Evolutionary conservation across 2,329 filamentous ascomycete species (phyloP).

Genomic region (Aspergillus proliferans): DNA sequence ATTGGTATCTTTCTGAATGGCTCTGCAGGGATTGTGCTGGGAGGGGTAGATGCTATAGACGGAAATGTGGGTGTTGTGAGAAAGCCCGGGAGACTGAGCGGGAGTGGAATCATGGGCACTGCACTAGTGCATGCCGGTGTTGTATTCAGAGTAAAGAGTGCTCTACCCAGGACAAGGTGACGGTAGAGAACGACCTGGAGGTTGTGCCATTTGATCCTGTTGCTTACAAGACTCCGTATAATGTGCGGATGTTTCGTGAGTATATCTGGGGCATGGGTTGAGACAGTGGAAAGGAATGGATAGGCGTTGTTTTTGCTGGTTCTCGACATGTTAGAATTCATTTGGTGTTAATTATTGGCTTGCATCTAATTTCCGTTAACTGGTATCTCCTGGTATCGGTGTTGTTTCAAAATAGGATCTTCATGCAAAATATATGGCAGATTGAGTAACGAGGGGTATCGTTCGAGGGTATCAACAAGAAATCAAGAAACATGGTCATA

Average conservation of each 20-base stretch:
- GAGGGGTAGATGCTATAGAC: neutral
- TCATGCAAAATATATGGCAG: no score
- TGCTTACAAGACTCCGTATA: neutral
- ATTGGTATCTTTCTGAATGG: neutral
- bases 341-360: no score
- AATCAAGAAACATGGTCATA: neutral
- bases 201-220: neutral
- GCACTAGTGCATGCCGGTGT: neutral
- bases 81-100: neutral
- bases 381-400: no score
- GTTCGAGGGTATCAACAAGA: neutral
- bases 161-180: neutral
- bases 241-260: neutral
- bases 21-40: neutral
- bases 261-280: neutral
- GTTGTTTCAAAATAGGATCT: no score
- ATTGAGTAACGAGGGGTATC: neutral
- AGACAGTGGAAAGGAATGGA: no score
- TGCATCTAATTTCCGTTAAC: no score
- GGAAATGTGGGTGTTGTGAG: constrained; percentile 3
- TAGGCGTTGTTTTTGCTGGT: no score
- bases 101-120: neutral
- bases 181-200: neutral
- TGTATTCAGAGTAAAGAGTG: neutral
- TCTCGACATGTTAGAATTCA: no score